Evolutionary conservation across 371 early-diverging fungal genomes (phyloP), one percentile per base, ranked within the genome.

Genomic region (Rhizopus stolonifer): DNA sequence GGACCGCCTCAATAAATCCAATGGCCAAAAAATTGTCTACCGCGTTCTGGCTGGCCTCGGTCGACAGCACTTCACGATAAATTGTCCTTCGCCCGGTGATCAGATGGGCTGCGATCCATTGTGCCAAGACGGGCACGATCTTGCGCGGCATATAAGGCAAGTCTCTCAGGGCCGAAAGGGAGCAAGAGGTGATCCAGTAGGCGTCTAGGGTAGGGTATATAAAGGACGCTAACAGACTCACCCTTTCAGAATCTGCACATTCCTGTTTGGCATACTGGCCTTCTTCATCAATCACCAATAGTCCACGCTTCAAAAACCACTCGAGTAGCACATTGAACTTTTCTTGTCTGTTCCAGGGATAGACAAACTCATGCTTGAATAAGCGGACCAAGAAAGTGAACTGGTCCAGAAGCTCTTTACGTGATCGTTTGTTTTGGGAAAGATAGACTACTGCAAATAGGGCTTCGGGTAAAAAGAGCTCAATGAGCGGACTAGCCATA

Each of bases 81-180:
- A 72, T 56, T 0, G 75, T 78, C 5, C 79, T 59, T 49, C 79
- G 52, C 17, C 79, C 79, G 11, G 69, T 72, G 44, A 78, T 72
- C 38, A 78, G 43, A 46, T 78, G 79, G 2, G 79, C 73, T 6
- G 79, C 79, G 45, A 78, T 78, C 79, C 79, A 78, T 44, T 78
- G 79, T 0, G 73, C 58, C 11, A 78, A 58, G 4, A 74, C 56
- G 43, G 79, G 79, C 1, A 74, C 74, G 21, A 69, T 69, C 25
- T 74, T 74, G 9, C 75, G 79, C 11, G 79, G 79, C 64, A 78
- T 70, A 34, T 57, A 78, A n/a, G 71, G 75, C 21, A 78, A 51
- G 45, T 74, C 73, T 10, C 72, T 70, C 5, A 78, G 49, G 1
- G 75, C 79, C 0, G 79, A 78, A 21, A 78, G 56, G 0, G 79